These are phyloP conservation scores for Sisymbrium altissimum DNA, from an alignment of 345 rosid species.

Conservation along the genomic window DNA sequence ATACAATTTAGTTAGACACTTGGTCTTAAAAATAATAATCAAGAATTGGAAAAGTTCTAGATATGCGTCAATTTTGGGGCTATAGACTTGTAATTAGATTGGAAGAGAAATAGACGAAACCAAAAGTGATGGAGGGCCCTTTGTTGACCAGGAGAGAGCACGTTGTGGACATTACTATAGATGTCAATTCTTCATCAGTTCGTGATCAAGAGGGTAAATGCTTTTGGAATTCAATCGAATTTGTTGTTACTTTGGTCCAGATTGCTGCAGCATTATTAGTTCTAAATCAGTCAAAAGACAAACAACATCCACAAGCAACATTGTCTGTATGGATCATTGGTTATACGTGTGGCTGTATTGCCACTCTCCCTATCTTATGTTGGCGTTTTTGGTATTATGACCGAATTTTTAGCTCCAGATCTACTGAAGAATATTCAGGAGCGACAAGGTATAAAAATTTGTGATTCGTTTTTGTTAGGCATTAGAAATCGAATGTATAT, in stretches of 20 bases:
- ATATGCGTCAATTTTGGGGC: no score
- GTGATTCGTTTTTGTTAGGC: not conserved
- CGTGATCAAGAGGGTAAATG: not conserved
- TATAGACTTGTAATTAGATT: no score
- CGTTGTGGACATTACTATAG: not conserved
- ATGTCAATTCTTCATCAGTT: not conserved
- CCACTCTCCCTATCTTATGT: not conserved
- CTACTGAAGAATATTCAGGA: not conserved
- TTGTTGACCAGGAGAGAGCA: not conserved
- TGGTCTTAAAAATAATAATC: no score
- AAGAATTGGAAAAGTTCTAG: no score
- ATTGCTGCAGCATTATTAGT: not conserved
- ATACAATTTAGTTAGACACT: no score
- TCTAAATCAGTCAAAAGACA: not conserved
- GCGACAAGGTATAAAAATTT: not conserved
- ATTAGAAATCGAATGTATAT: not conserved
- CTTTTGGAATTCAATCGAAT: not conserved
- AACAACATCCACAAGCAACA: not conserved
- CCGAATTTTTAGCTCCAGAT: not conserved
- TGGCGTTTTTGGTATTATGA: conserved; percentile 10
- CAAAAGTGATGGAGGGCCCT: not conserved
- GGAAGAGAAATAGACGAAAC: not conserved
- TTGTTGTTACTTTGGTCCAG: not conserved
- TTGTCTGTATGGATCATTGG: not conserved
- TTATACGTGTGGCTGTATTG: conserved; percentile 8